These are phyloP conservation scores for Diddensiella santjacobensis DNA, from an alignment of 805 yeast genomes.

Conservation along the genomic window DNA sequence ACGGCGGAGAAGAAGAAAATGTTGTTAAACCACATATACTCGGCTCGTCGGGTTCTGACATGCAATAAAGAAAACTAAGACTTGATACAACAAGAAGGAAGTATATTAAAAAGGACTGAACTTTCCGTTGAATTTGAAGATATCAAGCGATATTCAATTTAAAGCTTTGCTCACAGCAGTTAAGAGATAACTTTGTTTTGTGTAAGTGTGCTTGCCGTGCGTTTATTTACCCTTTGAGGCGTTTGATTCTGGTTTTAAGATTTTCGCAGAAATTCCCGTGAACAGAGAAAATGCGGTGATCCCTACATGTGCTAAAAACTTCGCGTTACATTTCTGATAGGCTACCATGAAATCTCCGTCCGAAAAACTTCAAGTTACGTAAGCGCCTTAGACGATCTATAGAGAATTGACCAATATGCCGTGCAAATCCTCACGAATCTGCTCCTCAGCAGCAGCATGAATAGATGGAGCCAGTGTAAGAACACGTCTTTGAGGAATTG, in stretches of 20 bases:
- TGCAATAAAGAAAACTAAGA: slow-evolving; percentile 4
- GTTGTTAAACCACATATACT: slow-evolving; percentile 16
- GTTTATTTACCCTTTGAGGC: too few species aligned
- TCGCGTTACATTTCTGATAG: too few species aligned
- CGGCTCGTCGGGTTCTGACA: slow-evolving; percentile 19
- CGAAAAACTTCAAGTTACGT: background rate
- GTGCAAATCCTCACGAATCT: slow-evolving; percentile 28
- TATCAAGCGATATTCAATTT: too few species aligned
- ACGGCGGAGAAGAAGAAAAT: background rate
- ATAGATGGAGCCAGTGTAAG: slow-evolving; percentile 35
- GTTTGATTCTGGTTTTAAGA: too few species aligned
- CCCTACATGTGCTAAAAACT: too few species aligned
- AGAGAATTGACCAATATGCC: slow-evolving; percentile 29
- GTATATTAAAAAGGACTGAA: too few species aligned
- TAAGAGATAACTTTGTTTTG: too few species aligned
- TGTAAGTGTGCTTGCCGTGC: too few species aligned
- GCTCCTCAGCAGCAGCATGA: slow-evolving; percentile 28
- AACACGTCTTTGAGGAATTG: slow-evolving; percentile 39
- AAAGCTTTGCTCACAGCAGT: too few species aligned
- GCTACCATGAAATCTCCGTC: background rate
- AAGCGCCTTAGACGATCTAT: background rate
- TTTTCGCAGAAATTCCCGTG: too few species aligned
- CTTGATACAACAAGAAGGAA: background rate
- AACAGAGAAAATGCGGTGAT: too few species aligned
- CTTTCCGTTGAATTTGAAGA: too few species aligned